A percentile compares a stretch with the other conserved stretches of the same genome.
phyloP scores from a whole-genome alignment of 768 basidiomycete genomes.

The Calocera cornea region DNA sequence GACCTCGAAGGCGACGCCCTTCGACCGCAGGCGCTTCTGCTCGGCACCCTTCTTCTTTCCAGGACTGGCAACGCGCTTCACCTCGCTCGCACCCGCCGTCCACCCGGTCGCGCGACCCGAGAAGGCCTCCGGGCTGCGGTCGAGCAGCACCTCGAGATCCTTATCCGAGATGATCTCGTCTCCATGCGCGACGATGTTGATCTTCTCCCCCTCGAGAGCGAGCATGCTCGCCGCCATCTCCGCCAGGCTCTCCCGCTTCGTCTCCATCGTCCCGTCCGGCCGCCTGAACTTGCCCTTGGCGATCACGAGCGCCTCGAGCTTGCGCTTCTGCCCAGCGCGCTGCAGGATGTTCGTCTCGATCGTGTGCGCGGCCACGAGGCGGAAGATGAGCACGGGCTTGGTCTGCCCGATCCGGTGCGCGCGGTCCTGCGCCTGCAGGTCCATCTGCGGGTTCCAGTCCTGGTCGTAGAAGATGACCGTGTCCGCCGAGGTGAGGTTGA shows the following conservation, averaged over 20 bases:
- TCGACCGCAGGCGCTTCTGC: background rate
- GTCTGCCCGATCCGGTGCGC: constrained; percentile 95
- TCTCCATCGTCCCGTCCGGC: constrained; percentile 26
- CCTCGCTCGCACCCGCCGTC: constrained; percentile 35
- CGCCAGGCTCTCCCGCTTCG: constrained; percentile 50
- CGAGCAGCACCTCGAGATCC: constrained; percentile 68
- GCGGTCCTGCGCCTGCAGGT: constrained; percentile 87
- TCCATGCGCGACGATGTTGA: constrained; percentile 68
- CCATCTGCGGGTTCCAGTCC: constrained; percentile 95
- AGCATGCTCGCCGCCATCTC: constrained; percentile 71
- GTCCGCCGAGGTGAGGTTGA: constrained; percentile 70
- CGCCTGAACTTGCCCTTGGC: constrained; percentile 53
- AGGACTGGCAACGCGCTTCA: background rate
- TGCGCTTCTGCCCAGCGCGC: constrained; percentile 70
- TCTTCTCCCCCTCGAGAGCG: constrained; percentile 74
- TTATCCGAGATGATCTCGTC: constrained; percentile 63
- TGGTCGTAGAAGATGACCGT: constrained; percentile 91
- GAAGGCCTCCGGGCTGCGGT: constrained; percentile 64
- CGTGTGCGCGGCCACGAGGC: constrained; percentile 75
- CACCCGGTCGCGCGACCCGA: constrained; percentile 57
- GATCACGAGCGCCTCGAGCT: constrained; percentile 89
- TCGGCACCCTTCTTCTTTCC: background rate
- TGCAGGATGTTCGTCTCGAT: constrained; percentile 88
- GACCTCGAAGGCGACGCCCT: constrained; percentile 49
- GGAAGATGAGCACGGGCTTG: constrained; percentile 75